Conservation (phyloP, 2,329 filamentous ascomycete species). For the Fusarium marasasianum region DNA sequence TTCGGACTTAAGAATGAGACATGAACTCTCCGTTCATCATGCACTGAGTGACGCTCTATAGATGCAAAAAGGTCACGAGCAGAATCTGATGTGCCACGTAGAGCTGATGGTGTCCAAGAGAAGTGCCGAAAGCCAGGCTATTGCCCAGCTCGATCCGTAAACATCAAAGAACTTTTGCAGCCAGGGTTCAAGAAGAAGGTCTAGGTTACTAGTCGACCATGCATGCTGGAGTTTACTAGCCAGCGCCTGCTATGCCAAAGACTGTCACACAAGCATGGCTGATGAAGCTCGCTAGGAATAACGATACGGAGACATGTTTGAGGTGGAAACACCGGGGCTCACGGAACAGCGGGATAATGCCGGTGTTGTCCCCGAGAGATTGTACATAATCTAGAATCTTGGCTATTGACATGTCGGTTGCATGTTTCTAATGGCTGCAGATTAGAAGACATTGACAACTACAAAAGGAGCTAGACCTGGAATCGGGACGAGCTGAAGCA, state of each 20-base stretch:
- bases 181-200: neutral
- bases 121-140: neutral
- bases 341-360: neutral
- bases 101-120: fast-evolving
- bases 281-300: neutral
- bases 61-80: neutral
- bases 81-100: neutral
- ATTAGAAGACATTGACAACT: no score
- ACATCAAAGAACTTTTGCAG: neutral
- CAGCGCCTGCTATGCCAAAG: no score
- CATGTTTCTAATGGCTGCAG: neutral
- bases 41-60: fast-evolving
- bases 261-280: no score
- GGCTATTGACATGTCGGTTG: neutral
- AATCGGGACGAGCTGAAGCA: fast-evolving
- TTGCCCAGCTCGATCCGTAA: neutral
- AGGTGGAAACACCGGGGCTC: no score
- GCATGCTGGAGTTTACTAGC: neutral
- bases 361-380: fast-evolving
- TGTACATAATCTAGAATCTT: neutral
- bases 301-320: neutral
- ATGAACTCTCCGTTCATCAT: fast-evolving
- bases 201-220: neutral
- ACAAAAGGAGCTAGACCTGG: fast-evolving
- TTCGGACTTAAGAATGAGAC: neutral